phyloP scores from a whole-genome alignment of 2,329 filamentous ascomycete genomes.

The Basipetospora chlamydospora region DNA sequence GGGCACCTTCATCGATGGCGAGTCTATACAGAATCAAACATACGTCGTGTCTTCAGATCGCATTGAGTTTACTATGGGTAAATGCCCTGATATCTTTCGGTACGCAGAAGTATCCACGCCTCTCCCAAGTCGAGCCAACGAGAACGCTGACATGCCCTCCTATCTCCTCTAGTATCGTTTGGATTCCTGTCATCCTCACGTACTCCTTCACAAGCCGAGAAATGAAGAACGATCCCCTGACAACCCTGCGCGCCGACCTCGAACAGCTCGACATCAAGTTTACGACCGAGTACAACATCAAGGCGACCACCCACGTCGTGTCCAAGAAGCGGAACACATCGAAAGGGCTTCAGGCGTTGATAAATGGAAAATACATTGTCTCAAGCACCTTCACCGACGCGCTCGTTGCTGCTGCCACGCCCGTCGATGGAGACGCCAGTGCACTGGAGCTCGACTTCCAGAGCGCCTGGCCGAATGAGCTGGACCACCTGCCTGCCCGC shows the following conservation, averaged over 20 bases:
- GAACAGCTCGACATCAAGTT: slow-evolving; percentile 86
- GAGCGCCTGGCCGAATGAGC: slow-evolving; percentile 60
- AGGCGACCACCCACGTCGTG: slow-evolving; percentile 72
- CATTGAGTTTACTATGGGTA: slow-evolving; percentile 58
- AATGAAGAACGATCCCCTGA: slow-evolving; percentile 49
- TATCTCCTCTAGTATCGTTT: slow-evolving; percentile 46
- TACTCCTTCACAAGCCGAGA: slow-evolving; percentile 65
- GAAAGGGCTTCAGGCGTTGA: slow-evolving; percentile 72
- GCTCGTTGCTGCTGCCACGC: slow-evolving; percentile 44
- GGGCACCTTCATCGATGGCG: slow-evolving; percentile 65
- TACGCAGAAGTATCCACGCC: slow-evolving; percentile 18
- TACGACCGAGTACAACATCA: slow-evolving; percentile 53
- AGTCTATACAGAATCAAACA: slow-evolving; percentile 49
- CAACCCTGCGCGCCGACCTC: slow-evolving; percentile 47
- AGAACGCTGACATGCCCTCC: background rate
- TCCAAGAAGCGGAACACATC: slow-evolving; percentile 81
- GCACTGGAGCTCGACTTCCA: slow-evolving; percentile 70
- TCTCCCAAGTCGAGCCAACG: background rate
- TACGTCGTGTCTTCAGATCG: slow-evolving; percentile 35
- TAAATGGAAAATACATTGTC: slow-evolving; percentile 69
- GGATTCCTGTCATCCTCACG: slow-evolving; percentile 67
- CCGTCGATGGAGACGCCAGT: slow-evolving; percentile 33
- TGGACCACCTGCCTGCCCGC: slow-evolving; percentile 55
- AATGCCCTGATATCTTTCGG: slow-evolving; percentile 49
- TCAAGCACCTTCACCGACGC: slow-evolving; percentile 59